Base-by-base conservation (phyloP, 176 grass and related monocot genomes). In the Eragrostis curvula region DNA sequence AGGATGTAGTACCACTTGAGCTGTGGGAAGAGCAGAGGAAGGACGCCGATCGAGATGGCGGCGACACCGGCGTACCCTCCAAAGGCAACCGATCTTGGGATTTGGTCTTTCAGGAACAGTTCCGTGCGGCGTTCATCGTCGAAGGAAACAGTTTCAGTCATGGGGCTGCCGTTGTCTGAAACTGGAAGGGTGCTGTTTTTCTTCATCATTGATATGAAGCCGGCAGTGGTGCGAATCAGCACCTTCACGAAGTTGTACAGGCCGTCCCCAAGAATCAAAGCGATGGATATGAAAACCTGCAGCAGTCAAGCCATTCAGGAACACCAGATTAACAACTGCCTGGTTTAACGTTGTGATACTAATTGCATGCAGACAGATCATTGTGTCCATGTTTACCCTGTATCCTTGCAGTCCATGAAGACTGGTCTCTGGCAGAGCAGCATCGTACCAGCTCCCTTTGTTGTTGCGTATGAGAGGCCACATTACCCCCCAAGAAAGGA, bases 1-100 rank as follows among this genome's bases (percentile, higher is more conserved):
- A 96, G 62, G 55, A 96, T 90, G 55, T 93, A 67, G 73, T 96
- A 96, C 93, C 93, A 96, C 79, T 93, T 89, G 47, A 96, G 88
- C 52, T 79, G 79, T 16, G 87, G 50, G 67, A 96, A 87, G 67
- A 96, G 87, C 66, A 82, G 75, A 3, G 93, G 93, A 8, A 96
- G 51, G 15, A 75, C 77, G 15, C 47, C 16, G 2, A 62, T 96
- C 0, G 93, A 82, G 79, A 89, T 40, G 56, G 24, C 67, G 9
- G 85, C 93, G 29, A 93, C 41, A 17, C 39, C 3, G 3, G 82
- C 57, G 48, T 96, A 96, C 28, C 85, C 80, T 41, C 79, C 88
- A 13, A 79, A 63, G 6, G 88, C 93, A 57, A 93, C 51, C n/a
- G n/a, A n/a, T 13, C 55, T 81, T 18, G 88, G 83, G 53, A 96